These are phyloP conservation scores for Venustampulla echinocandica DNA, from an alignment of 495 filamentous ascomycete genomes.

Conservation along the genomic window DNA sequence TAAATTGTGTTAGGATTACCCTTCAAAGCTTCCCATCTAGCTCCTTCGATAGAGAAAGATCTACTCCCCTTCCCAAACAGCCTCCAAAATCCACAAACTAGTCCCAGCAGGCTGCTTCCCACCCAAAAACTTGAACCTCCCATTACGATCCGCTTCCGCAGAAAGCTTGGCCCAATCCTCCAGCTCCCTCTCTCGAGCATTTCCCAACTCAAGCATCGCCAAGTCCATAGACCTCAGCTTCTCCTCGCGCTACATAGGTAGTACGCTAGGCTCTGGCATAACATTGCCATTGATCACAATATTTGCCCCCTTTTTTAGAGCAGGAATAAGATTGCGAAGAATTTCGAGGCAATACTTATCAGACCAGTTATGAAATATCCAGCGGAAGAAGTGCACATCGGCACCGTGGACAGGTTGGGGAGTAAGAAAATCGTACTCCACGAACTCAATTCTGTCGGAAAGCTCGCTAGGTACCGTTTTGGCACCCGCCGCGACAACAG, in stretches of 20 bases:
- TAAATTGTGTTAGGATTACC: too few relatives aligned
- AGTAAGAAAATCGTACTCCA: constrained; percentile 41
- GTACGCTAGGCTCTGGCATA: constrained; percentile 22
- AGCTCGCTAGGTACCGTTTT: constrained; percentile 24
- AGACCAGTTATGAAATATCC: constrained; percentile 46
- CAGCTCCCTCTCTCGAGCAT: constrained; percentile 24
- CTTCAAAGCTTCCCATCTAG: too few relatives aligned
- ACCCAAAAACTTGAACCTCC: constrained; percentile 1
- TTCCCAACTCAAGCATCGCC: constrained; percentile 25
- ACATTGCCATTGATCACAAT: constrained; percentile 40
- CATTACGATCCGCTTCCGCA: constrained; percentile 8
- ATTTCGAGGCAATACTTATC: constrained; percentile 35
- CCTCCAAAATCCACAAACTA: constrained; percentile 14
- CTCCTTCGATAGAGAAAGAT: too few relatives aligned
- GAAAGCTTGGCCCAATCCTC: constrained; percentile 25
- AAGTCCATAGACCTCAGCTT: constrained; percentile 23
- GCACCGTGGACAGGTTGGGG: constrained; percentile 38
- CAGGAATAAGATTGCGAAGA: constrained; percentile 32
- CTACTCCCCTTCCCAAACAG: constrained; percentile 21
- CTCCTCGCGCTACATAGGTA: constrained; percentile 6
- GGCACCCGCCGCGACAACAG: constrained; percentile 23
- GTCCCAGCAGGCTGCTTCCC: constrained; percentile 9
- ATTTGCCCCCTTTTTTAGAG: constrained; percentile 31
- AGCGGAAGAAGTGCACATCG: constrained; percentile 46
- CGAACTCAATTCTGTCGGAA: constrained; percentile 32